Base-by-base conservation (phyloP, 768 basidiomycete genomes). In the Boletus coccyginus region DNA sequence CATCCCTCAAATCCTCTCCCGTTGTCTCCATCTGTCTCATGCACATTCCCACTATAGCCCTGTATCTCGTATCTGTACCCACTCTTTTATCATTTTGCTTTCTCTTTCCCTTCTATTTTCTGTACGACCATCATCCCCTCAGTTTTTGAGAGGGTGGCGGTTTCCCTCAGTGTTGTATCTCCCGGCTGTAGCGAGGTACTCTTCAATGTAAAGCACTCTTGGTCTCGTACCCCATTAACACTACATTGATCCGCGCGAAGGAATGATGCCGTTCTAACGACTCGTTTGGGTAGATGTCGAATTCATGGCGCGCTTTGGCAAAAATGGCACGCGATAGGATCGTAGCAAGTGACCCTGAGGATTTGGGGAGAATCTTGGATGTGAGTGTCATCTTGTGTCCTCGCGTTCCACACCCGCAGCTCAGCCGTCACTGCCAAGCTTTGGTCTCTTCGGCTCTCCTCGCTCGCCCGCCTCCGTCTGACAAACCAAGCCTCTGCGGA, bases 401-500 rank as follows among this genome's bases (percentile, higher is more conserved):
- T 13, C 14, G 7, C 14, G 3, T 44, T 31, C 11, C 12, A 29
- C 17, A 2, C 21, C 21, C 24, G 27, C 10, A 27, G 19, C 52
- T 61, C 35, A 67, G 14, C 17, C 38, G 27, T 46, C 32, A n/a
- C 38, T 36, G 3, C 38, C 38, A 56, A 92, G 89, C 81, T 92
- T 31, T 94, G 91, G 91, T 88, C 87, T 65, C 83, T 93, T 46
- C 89, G 91, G 8, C 79, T 94, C 7, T 83, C 88, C 29, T 84
- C 83, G 53, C 82, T 94, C 31, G 83, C 91, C 44, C 86, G 91
- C 17, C 80, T 94, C 44, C 85, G 91, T 45, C 81, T 94, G 46
- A 92, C 87, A 76, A 92, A 92, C 67, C 91, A 94, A 68, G 86
- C 86, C n/a, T 81, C 88, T 1, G 88, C 89, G 24, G 91, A 94